phyloP scores from a whole-genome alignment of 768 basidiomycete species.

The Suillus plorans region DNA sequence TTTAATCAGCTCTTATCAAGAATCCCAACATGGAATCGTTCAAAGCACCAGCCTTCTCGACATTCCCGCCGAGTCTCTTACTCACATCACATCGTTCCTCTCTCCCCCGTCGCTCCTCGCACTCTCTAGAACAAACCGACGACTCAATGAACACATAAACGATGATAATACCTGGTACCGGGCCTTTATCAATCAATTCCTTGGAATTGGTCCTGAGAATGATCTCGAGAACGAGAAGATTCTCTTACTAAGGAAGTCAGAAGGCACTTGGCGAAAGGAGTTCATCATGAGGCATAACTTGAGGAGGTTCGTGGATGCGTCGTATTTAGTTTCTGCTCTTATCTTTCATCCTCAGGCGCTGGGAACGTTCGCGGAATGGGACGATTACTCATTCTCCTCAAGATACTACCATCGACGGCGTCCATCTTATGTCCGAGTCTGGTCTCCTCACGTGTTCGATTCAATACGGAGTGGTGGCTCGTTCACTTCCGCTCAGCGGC shows the following conservation, averaged over 20 bases:
- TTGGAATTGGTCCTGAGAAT: constrained; percentile 65
- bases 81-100: constrained; percentile 73
- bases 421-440: constrained; percentile 57
- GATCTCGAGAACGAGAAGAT: constrained; percentile 46
- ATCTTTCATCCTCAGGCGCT: constrained; percentile 48
- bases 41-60: constrained; percentile 36
- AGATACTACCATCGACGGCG: constrained; percentile 51
- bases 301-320: constrained; percentile 43
- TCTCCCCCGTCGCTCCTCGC: constrained; percentile 60
- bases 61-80: constrained; percentile 71
- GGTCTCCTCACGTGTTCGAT: constrained; percentile 63
- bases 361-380: constrained; percentile 61
- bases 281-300: constrained; percentile 58
- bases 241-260: constrained; percentile 54
- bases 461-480: constrained; percentile 68
- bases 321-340: neutral
- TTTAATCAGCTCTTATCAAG: constrained; percentile 22
- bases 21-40: constrained; percentile 51
- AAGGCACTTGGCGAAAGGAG: constrained; percentile 68
- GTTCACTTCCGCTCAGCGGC: constrained; percentile 70
- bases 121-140: constrained; percentile 52
- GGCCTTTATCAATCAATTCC: constrained; percentile 68
- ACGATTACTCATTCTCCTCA: constrained; percentile 66
- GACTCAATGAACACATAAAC: constrained; percentile 63
- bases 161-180: constrained; percentile 80